phyloP scores from a whole-genome alignment of 108 stramenopile genomes.

The Epithemia pelagica region DNA sequence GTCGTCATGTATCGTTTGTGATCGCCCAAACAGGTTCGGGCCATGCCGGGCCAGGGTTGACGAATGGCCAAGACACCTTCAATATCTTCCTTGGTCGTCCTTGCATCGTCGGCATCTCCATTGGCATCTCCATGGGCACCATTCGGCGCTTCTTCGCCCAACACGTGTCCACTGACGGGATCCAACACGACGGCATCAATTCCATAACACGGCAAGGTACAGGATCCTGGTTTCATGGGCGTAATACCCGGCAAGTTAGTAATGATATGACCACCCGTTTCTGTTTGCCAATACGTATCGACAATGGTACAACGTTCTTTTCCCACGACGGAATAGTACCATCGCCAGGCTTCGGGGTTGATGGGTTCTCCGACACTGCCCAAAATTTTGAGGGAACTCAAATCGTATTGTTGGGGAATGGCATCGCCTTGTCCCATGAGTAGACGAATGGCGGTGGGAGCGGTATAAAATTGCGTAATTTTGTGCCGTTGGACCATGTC shows the following conservation, averaged over 20 bases:
- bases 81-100: background rate
- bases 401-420: slow-evolving; percentile 76
- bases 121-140: slow-evolving; percentile 11
- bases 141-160: slow-evolving; percentile 32
- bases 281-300: slow-evolving; percentile 99
- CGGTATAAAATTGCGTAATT: slow-evolving; percentile 82
- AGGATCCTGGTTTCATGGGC: slow-evolving; percentile 94
- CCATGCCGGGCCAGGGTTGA: slow-evolving; percentile 94
- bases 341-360: slow-evolving; percentile 98
- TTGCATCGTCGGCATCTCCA: background rate
- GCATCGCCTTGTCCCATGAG: slow-evolving; percentile 91
- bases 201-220: slow-evolving; percentile 91
- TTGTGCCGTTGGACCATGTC: slow-evolving; percentile 87
- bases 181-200: slow-evolving; percentile 91
- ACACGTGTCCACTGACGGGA: slow-evolving; percentile 54
- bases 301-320: slow-evolving; percentile 82
- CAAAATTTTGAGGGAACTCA: slow-evolving; percentile 74
- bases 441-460: slow-evolving; percentile 96
- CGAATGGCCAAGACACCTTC: slow-evolving; percentile 92
- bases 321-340: slow-evolving; percentile 95
- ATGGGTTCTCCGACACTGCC: slow-evolving; percentile 99
- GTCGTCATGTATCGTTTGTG: slow-evolving; percentile 90
- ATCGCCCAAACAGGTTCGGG: slow-evolving; percentile 90
- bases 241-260: slow-evolving; percentile 92
- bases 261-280: slow-evolving; percentile 95